phyloP scores from a whole-genome alignment of 1,284 basidiomycete species.

The Sporisorium iseilematis-ciliati region DNA sequence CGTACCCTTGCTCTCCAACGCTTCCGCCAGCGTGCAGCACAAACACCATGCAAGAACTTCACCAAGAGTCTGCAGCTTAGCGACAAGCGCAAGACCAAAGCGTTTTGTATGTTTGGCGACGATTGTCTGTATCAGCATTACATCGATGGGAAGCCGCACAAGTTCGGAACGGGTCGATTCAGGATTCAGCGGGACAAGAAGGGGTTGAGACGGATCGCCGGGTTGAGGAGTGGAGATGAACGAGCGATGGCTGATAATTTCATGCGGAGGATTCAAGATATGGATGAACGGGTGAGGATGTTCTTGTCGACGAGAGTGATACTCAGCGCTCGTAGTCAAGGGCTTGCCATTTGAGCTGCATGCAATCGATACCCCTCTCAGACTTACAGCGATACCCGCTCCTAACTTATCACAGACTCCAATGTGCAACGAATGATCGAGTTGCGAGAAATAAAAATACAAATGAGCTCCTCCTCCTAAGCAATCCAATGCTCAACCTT shows the following conservation, averaged over 20 bases:
- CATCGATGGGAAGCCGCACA: conserved; percentile 27
- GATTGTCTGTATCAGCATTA: conserved; percentile 43
- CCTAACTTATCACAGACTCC: too few relatives aligned
- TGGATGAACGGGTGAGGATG: conserved; percentile 16
- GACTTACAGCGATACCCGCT: too few relatives aligned
- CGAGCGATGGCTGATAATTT: conserved; percentile 1
- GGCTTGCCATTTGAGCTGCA: background rate
- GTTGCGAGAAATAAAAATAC: background rate
- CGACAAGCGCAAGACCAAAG: conserved; percentile 9
- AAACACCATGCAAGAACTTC: conserved; percentile 42
- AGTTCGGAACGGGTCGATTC: conserved; percentile 18
- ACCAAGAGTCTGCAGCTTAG: conserved; percentile 27
- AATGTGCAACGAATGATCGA: conserved; percentile 4
- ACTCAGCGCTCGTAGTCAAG: background rate
- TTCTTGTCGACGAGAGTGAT: conserved; percentile 17
- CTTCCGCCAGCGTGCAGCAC: conserved; percentile 21
- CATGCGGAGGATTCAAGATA: conserved; percentile 6
- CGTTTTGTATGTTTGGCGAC: conserved; percentile 45
- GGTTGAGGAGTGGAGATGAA: background rate
- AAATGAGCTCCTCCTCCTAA: conserved; percentile 6
- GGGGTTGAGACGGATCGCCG: conserved; percentile 10
- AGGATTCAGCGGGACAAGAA: conserved; percentile 9
- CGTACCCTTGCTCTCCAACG: conserved; percentile 21
- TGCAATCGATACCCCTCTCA: background rate
- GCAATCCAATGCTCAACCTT: conserved; percentile 45